phyloP scores from a whole-genome alignment of 768 basidiomycete genomes.

The Lyophyllum atratum region DNA sequence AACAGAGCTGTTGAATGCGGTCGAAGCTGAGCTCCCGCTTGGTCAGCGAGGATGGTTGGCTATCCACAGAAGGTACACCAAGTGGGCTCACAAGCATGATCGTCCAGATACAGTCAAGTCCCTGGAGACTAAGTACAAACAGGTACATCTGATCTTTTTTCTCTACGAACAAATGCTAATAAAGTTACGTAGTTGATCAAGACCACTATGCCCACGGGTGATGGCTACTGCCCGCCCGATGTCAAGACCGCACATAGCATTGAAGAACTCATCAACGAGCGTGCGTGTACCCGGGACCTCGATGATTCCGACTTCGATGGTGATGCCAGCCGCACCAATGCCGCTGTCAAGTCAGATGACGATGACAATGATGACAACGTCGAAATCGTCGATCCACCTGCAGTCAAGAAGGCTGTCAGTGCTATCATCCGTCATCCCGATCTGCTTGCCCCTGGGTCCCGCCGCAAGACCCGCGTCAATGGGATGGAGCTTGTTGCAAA shows the following conservation, averaged over 20 bases:
- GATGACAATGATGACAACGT: not conserved
- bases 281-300: conserved; percentile 3
- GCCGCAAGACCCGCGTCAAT: not conserved
- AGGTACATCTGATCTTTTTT: conserved; percentile 14
- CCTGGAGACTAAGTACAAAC: conserved; percentile 26
- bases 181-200: not conserved
- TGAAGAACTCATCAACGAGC: conserved; percentile 7
- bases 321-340: not conserved
- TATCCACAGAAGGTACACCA: conserved; percentile 11
- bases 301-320: not conserved
- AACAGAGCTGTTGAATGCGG: conserved; percentile 13
- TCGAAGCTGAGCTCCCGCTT: conserved; percentile 18
- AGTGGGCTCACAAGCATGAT: conserved; percentile 17
- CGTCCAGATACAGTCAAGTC: conserved; percentile 12
- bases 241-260: conserved; percentile 1
- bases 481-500: conserved; percentile 19
- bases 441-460: not conserved
- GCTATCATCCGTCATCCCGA: not conserved
- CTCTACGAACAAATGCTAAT: not conserved
- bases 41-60: conserved; percentile 21
- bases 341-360: not conserved
- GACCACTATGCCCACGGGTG: conserved; percentile 4
- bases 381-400: not conserved
- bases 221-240: conserved; percentile 5
- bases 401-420: not conserved